Base-by-base conservation (phyloP, 2,329 filamentous ascomycete genomes). In the Stagonosporopsis rhizophila region DNA sequence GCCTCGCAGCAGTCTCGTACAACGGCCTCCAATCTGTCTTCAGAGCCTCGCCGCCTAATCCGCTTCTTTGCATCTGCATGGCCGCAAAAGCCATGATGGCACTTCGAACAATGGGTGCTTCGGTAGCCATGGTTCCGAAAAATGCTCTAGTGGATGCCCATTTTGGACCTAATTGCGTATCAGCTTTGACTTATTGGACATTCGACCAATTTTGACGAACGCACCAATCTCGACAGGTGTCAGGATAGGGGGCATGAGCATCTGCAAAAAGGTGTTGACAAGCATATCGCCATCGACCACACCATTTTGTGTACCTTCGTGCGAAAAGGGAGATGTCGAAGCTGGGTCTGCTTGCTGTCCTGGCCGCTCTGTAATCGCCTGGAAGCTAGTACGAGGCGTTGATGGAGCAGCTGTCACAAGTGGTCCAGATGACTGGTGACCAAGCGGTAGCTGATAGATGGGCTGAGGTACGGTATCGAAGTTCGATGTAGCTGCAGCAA, bases 1-100 rank as follows among this genome's bases (percentile, higher is more conserved):
- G 64, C 38, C 64, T 59, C 2, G 67, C 61, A 42, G 72, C 69
- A 19, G 52, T 66, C 15, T 75, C 69, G 48, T 75, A 75, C 12
- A 71, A 46, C n/a, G 65, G 64, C 39, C 75, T 51, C 71, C 74
- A 60, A 68, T 74, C 44, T 60, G 60, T 65, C 37, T 73, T 58
- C 62, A 68, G 22, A 60, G 58, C 65, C 57, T 73, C 51, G 57
- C 64, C 9, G 60, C 76, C 53, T 73, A 77, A 5, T 66, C 73
- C 20, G 75, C 75, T 58, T 65, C 68, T 56, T 47, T 70, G 67
- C 60, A 78, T 38, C 76, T 76, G 51, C 34, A 83, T 71, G 25
- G 79, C 80, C 2, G 82, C 81, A 65, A 85, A 85, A 6, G 82
- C 81, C 56, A 83, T 71, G 20, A 84, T 80, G 6, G 82, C 80